Evolutionary conservation across 2,329 filamentous ascomycete genomes (phyloP).

Genomic region (Aspergillus tanneri): DNA sequence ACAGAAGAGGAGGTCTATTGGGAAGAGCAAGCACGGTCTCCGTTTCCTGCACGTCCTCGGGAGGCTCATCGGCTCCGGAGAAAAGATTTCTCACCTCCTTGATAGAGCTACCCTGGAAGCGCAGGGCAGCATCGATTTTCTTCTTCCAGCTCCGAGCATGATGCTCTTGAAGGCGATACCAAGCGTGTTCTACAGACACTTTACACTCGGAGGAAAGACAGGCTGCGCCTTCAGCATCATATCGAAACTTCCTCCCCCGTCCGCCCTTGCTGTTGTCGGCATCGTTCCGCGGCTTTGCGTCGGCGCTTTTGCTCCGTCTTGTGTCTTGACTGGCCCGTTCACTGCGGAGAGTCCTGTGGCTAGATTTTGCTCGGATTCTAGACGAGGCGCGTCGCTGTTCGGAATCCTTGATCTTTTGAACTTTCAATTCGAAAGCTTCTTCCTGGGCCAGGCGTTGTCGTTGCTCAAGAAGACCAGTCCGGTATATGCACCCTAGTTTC

Average conservation of each 20-base stretch:
- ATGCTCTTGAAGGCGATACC: slow-evolving; percentile 70
- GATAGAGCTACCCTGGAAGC: slow-evolving; percentile 69
- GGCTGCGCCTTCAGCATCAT: slow-evolving; percentile 76
- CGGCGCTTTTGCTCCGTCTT: slow-evolving; percentile 58
- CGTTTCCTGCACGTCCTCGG: slow-evolving; percentile 76
- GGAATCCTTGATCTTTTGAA: slow-evolving; percentile 77
- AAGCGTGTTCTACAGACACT: slow-evolving; percentile 73
- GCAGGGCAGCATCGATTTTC: slow-evolving; percentile 76
- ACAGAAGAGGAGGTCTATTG: slow-evolving; percentile 78
- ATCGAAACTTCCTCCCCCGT: slow-evolving; percentile 51
- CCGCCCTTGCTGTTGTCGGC: slow-evolving; percentile 34
- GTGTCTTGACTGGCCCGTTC: slow-evolving; percentile 40
- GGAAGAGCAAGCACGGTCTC: slow-evolving; percentile 86
- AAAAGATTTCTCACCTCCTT: slow-evolving; percentile 76
- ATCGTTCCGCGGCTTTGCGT: slow-evolving; percentile 42
- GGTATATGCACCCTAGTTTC: slow-evolving; percentile 93
- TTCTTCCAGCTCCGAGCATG: slow-evolving; percentile 91
- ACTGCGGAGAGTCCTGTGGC: slow-evolving; percentile 45
- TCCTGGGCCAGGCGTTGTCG: slow-evolving; percentile 85
- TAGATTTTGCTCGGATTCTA: slow-evolving; percentile 54
- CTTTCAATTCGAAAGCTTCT: slow-evolving; percentile 84
- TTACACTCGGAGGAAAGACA: slow-evolving; percentile 70
- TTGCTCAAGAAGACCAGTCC: slow-evolving; percentile 83
- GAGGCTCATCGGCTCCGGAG: slow-evolving; percentile 76
- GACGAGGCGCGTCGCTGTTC: slow-evolving; percentile 52